Evolutionary conservation across 169 alveolate genomes (phyloP).

Genomic region (Perkinsus marinus): DNA sequence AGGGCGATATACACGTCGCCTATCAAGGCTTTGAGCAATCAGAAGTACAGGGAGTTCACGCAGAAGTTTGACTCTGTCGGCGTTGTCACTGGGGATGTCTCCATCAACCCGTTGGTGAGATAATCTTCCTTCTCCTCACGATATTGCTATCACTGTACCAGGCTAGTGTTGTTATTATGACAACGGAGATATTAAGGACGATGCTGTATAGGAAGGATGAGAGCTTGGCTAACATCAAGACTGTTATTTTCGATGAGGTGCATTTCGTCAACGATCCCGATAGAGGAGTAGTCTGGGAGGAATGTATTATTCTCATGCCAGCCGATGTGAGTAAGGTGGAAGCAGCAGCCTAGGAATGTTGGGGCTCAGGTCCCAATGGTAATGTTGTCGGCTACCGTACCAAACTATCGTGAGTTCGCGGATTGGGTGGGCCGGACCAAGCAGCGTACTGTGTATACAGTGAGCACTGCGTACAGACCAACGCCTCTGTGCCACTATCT

Average conservation of each 20-base stretch:
- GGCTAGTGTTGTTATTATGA: conserved; percentile 90
- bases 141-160: neutral
- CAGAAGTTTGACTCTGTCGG: conserved; percentile 77
- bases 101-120: conserved; percentile 69
- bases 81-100: conserved; percentile 94
- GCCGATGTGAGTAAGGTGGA: neutral
- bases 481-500: conserved; percentile 88
- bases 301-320: conserved; percentile 84
- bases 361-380: conserved; percentile 61
- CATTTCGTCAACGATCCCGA: conserved; percentile 91
- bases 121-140: neutral
- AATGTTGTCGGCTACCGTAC: conserved; percentile 94
- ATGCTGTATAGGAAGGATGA: conserved; percentile 58
- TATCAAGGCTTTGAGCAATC: conserved; percentile 93
- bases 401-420: conserved; percentile 93
- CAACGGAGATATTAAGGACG: conserved; percentile 92
- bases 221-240: neutral
- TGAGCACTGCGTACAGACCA: conserved; percentile 82
- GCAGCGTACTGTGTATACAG: conserved; percentile 79
- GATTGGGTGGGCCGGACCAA: conserved; percentile 82
- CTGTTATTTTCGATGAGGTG: conserved; percentile 95
- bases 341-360: neutral
- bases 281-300: conserved; percentile 99
- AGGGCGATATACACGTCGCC: conserved; percentile 96
- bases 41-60: conserved; percentile 84